Base-by-base conservation (phyloP, 1,284 basidiomycete species). In the Ustilago hordei region DNA sequence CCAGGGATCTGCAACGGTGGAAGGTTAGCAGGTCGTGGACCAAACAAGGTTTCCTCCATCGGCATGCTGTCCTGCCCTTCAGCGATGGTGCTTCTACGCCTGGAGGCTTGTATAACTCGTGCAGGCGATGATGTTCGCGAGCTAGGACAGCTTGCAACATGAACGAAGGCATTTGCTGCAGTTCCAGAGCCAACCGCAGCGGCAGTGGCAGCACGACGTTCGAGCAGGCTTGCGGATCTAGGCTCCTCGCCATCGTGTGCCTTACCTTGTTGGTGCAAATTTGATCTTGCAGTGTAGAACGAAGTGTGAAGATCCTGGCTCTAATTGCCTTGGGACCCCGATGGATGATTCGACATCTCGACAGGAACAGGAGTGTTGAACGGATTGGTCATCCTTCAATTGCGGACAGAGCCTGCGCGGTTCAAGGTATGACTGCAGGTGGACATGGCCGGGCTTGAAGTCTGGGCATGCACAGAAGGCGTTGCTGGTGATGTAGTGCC, bases 361-460 rank as follows among this genome's bases (percentile, higher is more conserved):
- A 63, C 57, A 1, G 61, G 35, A 1, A 67, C 39, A 13, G 67
- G 73, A 8, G 73, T 67, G 47, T 64, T 75, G 64, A 75, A 57
- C 13, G 73, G 64, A 17, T 71, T 67, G 41, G 73, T 75, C 23
- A 75, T 19, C 28, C 68, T 67, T 28, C 73, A 61, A 6, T 55
- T 43, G 2, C 68, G 64, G 12, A 69, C 60, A 7, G 73, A 68
- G 50, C 59, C 59, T 5, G 68, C 59, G 15, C 68, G 68, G 12
- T 66, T 64, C 11, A 70, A 54, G 23, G 73, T 75, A 6, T 68
- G 73, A 45, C 73, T 75, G 34, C 73, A 61, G 9, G 73, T 75
- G 47, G 73, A 75, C 73, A 75, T 75, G 68, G 73, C 73, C 12
- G 68, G 73, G 39, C 73, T 71, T 35, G 68, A 58, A 17, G 64